phyloP scores from a whole-genome alignment of 495 filamentous ascomycete genomes.

The Neurospora discreta region DNA sequence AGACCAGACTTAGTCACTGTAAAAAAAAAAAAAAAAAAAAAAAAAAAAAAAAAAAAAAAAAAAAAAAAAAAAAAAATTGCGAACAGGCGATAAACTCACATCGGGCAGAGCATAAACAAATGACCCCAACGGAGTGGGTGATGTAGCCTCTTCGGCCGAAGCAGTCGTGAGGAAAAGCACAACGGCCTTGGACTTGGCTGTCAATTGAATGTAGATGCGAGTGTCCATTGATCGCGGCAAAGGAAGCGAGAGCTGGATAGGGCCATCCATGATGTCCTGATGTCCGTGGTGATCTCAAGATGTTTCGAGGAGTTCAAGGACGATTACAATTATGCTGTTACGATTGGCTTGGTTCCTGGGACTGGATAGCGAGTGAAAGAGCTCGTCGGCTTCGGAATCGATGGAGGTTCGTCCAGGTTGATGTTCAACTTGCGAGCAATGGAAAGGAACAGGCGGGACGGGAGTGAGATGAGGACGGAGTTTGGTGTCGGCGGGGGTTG shows the following conservation, averaged over 20 bases:
- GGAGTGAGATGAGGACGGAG: neutral
- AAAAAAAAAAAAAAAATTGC: no score
- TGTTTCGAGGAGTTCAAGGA: neutral
- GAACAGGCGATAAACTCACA: constrained; percentile 37
- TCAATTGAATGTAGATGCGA: constrained; percentile 68
- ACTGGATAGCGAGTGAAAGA: neutral
- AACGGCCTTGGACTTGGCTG: constrained; percentile 51
- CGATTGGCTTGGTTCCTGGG: neutral
- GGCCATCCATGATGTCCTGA: constrained; percentile 14
- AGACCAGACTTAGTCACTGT: constrained; percentile 4
- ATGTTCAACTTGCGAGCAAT: neutral
- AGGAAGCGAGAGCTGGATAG: constrained; percentile 62
- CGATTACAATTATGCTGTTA: neutral
- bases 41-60: no score
- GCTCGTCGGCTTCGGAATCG: neutral
- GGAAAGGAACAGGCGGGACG: neutral
- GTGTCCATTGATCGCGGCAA: constrained; percentile 68
- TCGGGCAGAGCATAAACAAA: constrained; percentile 91
- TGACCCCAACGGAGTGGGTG: constrained; percentile 53
- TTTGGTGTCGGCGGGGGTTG: neutral
- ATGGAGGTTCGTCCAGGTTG: neutral
- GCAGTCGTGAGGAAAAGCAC: constrained; percentile 70
- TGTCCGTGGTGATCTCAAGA: neutral
- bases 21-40: no score
- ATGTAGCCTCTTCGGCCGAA: constrained; percentile 43